These are phyloP conservation scores for Pyrenochaeta sp. DNA, from an alignment of 2,329 filamentous ascomycete genomes.

Conservation along the genomic window DNA sequence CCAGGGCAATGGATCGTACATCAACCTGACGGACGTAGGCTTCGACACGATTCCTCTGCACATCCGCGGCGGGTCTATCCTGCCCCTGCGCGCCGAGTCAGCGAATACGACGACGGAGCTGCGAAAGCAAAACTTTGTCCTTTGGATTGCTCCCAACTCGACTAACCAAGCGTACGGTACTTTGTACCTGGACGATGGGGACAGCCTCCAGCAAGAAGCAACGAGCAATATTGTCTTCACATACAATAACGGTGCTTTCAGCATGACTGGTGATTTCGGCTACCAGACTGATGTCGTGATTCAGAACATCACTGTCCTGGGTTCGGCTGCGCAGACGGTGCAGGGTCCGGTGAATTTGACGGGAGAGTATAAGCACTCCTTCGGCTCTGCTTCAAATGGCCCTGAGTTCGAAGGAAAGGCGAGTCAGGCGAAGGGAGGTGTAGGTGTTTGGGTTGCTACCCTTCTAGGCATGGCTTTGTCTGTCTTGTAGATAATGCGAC, in stretches of 20 bases:
- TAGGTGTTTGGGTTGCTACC: constrained; percentile 11
- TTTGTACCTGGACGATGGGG: constrained; percentile 81
- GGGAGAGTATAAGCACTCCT: constrained; percentile 20
- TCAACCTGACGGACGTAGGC: constrained; percentile 58
- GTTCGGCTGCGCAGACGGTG: constrained; percentile 59
- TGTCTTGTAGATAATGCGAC: neutral
- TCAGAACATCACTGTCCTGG: constrained; percentile 39
- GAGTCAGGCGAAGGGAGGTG: constrained; percentile 1
- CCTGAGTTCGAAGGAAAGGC: constrained; percentile 17
- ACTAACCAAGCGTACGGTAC: constrained; percentile 71
- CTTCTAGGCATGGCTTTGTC: constrained; percentile 2
- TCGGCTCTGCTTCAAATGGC: constrained; percentile 11
- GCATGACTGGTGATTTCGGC: constrained; percentile 63
- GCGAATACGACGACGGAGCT: constrained; percentile 71
- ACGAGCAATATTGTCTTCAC: constrained; percentile 67
- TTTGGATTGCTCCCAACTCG: constrained; percentile 71
- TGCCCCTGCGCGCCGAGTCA: constrained; percentile 65
- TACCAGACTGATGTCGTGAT: constrained; percentile 50
- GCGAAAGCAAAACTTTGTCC: constrained; percentile 72
- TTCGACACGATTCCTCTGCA: constrained; percentile 69
- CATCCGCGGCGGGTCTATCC: constrained; percentile 69
- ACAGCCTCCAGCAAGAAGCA: constrained; percentile 66
- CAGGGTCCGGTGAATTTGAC: constrained; percentile 53
- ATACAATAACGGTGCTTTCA: constrained; percentile 65
- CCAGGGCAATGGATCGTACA: constrained; percentile 55